These are phyloP conservation scores for Rhododendron ferrugineum DNA, from an alignment of 148 eudicot genomes.

Conservation along the genomic window DNA sequence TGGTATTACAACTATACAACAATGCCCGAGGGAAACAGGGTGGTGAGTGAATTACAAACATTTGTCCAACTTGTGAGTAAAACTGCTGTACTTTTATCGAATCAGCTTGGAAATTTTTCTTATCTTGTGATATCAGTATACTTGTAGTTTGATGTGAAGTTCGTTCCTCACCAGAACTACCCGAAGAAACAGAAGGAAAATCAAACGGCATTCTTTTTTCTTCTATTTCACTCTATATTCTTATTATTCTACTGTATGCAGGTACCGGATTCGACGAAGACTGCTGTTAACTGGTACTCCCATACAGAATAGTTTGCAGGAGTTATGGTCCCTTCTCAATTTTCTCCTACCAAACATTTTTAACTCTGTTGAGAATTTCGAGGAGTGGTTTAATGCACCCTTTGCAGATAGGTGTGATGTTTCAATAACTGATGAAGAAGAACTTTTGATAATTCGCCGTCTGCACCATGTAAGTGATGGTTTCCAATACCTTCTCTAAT, in stretches of 20 bases:
- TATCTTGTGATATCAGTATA: neutral
- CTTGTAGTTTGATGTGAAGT: neutral
- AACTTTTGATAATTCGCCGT: constrained; percentile 86
- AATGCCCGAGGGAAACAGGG: neutral
- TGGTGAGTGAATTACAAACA: neutral
- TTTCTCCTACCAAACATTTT: constrained; percentile 97
- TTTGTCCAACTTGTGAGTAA: neutral
- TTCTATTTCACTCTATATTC: neutral
- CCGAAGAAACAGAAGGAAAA: neutral
- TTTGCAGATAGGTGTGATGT: constrained; percentile 90
- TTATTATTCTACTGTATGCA: constrained; percentile 27
- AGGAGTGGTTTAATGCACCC: constrained; percentile 99
- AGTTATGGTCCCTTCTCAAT: constrained; percentile 94
- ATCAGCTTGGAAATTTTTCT: neutral
- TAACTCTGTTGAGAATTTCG: constrained; percentile 89
- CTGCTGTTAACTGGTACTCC: constrained; percentile 95
- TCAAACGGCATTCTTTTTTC: neutral
- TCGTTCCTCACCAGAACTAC: neutral
- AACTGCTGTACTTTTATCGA: neutral
- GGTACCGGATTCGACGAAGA: constrained; percentile 81
- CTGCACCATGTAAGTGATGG: constrained; percentile 73
- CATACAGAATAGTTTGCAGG: constrained; percentile 93
- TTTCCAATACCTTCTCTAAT: constrained; percentile 1
- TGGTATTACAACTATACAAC: neutral
- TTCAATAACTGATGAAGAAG: constrained; percentile 83